These are phyloP conservation scores for Bimuria novae-zelandiae DNA, from an alignment of 2,329 filamentous ascomycete species.

Conservation along the genomic window DNA sequence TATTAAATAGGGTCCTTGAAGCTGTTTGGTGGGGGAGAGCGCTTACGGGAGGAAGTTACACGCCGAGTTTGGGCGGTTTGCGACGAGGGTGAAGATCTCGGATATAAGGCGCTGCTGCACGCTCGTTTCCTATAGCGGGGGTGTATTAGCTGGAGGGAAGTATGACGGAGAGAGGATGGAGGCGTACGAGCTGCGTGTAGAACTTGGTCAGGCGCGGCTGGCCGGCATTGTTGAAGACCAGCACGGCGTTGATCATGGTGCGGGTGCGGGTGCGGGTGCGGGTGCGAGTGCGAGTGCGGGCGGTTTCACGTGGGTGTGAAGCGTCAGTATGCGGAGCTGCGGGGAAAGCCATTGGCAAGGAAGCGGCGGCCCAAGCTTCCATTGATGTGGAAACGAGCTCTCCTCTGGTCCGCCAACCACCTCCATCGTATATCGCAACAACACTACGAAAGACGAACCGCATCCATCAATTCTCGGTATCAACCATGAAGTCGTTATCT, in stretches of 20 bases:
- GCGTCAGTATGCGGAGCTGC: conserved; percentile 11
- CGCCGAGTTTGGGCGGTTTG: conserved; percentile 85
- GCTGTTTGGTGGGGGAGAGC: conserved; percentile 30
- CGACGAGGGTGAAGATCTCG: conserved; percentile 95
- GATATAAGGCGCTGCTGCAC: conserved; percentile 96
- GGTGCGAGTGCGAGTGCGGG: not conserved
- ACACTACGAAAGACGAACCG: not conserved
- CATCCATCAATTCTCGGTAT: not conserved
- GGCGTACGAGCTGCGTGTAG: conserved; percentile 87
- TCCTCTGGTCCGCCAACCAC: conserved; percentile 9
- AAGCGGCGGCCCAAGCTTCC: conserved; percentile 15
- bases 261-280: conserved; percentile 1
- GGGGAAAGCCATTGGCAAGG: not conserved
- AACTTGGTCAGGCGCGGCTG: conserved; percentile 97
- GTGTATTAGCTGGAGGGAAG: conserved; percentile 1
- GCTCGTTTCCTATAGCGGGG: conserved; percentile 75
- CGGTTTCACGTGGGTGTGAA: not conserved
- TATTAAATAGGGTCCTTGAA: no score
- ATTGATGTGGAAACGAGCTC: conserved; percentile 12
- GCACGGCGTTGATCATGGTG: conserved; percentile 94
- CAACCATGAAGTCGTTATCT: conserved; percentile 28
- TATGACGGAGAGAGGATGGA: not conserved
- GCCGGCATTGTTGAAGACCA: conserved; percentile 98
- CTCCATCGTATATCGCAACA: conserved; percentile 7
- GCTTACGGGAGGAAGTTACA: conserved; percentile 89